Conservation (phyloP, 441 rosid genomes). For the Corymbia calophylla region DNA sequence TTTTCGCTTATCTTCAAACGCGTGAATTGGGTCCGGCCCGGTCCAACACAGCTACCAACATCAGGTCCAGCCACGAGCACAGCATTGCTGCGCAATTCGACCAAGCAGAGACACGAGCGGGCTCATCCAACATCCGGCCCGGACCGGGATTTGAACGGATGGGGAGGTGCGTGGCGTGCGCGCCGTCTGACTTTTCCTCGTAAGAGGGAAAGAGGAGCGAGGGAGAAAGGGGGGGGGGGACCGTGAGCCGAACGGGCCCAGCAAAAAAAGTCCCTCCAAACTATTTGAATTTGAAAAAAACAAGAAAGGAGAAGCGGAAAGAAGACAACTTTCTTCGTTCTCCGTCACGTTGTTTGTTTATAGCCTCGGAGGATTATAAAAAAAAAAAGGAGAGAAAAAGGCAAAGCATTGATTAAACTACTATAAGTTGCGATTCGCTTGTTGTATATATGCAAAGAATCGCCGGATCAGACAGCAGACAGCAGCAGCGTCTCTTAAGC, state of each 20-base stretch:
- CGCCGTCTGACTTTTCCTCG: not conserved
- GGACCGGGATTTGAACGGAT: not conserved
- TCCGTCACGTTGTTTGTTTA: not conserved
- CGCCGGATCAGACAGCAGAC: not conserved
- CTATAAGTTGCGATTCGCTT: not conserved
- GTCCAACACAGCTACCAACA: not conserved
- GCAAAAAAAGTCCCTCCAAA: not conserved
- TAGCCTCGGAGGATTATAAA: not conserved
- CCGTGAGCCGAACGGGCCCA: not conserved
- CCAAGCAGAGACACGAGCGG: not conserved
- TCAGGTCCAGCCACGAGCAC: not conserved
- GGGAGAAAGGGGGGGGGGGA: too few species aligned
- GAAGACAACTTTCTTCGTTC: not conserved
- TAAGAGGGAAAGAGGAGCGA: not conserved
- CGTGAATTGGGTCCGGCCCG: too few species aligned
- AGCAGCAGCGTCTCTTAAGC: not conserved
- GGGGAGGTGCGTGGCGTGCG: not conserved
- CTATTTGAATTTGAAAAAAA: not conserved
- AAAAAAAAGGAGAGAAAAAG: not conserved
- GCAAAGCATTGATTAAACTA: not conserved
- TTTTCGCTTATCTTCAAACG: too few species aligned
- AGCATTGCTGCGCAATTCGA: too few species aligned
- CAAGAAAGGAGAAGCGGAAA: not conserved
- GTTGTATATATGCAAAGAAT: not conserved
- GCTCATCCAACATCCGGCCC: not conserved